Percentiles rank a stretch among this genome's conserved stretches.
These are phyloP conservation scores for Tricholomella constricta DNA, from an alignment of 768 basidiomycete species.

Conservation along the genomic window DNA sequence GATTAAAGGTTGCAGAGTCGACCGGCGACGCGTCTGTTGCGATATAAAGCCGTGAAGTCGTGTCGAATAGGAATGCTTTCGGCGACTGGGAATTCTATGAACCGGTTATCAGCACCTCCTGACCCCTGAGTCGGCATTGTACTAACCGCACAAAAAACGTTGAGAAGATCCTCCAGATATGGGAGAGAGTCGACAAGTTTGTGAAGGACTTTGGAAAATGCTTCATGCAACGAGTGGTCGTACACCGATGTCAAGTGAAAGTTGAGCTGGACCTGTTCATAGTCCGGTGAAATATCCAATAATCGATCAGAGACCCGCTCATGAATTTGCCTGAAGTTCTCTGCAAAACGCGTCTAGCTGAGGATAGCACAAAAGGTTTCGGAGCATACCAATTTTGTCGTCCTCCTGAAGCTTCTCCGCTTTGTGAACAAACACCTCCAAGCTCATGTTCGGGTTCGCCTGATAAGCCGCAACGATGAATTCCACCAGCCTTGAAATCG, in stretches of 20 bases:
- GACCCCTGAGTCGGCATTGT: not conserved
- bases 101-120: constrained; percentile 10
- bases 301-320: constrained; percentile 84
- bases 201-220: constrained; percentile 88
- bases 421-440: constrained; percentile 96
- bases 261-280: constrained; percentile 76
- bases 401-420: constrained; percentile 90
- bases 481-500: constrained; percentile 80
- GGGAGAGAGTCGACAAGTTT: constrained; percentile 84
- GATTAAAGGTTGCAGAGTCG: constrained; percentile 82
- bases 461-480: constrained; percentile 78
- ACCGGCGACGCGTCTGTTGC: constrained; percentile 93
- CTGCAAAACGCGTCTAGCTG: constrained; percentile 38
- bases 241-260: constrained; percentile 94
- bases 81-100: constrained; percentile 85
- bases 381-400: constrained; percentile 76
- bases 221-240: constrained; percentile 89
- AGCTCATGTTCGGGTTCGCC: constrained; percentile 71
- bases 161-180: constrained; percentile 84
- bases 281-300: constrained; percentile 72
- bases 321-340: constrained; percentile 90
- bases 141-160: constrained; percentile 79
- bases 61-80: constrained; percentile 94
- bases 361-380: not conserved
- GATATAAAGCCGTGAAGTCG: constrained; percentile 81